Evolutionary conservation across 2,329 filamentous ascomycete species (phyloP), one percentile per base, ranked within the genome.

Genomic region (Aureobasidium melanogenum): DNA sequence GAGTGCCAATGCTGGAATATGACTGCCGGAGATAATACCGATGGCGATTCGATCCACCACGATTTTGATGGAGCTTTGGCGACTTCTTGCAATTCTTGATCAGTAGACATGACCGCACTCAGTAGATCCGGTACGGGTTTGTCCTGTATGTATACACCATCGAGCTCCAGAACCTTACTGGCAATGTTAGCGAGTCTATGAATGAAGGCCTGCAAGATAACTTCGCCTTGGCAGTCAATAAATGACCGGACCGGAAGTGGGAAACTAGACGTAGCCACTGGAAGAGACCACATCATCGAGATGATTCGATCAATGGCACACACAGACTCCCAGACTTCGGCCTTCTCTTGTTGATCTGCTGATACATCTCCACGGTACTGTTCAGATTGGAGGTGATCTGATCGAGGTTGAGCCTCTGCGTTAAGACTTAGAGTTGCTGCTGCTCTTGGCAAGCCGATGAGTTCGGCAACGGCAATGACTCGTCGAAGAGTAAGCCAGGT

Each of bases 401-500:
- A 17, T 24, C 9, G 24, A 55, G 51, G 17, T 9, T 30, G 36
- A 17, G 38, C 10, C 15, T 41, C 24, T 43, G 51, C 22, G 28
- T 55, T 14, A 10, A 19, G 15, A 12, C 63, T 59, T 22, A 57
- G 30, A 30, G 56, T 32, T 34, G 60, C 48, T 30, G 52, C 60
- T 47, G 62, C 61, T 34, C 65, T 66, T 9, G 72, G 72, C 5
- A 76, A 63, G 2, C 74, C 74, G 48, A 75, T 72, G 1, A 76
- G 63, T 64, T 76, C 73, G 46, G 73, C 73, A 26, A 76, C 65
- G 3, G 73, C 70, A 28, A 75, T 70, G 22, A 71, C 65, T 43
- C 73, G 69, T n/a, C 74, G 73, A 19, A 76, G 59, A 24, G 66
- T 67, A 24, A 76, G 64, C 73, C 73, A 76, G 26, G 69, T 66